phyloP scores from a whole-genome alignment of 192 early-diverging fungal species.

The Allomyces macrogynus region DNA sequence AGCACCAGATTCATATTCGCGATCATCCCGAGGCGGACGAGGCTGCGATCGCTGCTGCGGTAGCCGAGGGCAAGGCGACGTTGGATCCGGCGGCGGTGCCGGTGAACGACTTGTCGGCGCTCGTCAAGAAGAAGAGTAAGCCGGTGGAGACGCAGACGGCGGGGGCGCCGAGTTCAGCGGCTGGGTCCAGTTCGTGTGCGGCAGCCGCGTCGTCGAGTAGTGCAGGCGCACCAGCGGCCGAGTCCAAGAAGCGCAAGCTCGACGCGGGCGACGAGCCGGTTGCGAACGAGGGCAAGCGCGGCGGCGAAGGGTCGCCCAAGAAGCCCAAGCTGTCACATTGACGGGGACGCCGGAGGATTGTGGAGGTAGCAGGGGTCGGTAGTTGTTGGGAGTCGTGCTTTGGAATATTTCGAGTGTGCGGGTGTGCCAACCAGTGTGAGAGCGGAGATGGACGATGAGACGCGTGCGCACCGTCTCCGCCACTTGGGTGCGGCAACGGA shows the following conservation, averaged over 20 bases:
- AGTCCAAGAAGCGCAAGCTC: background rate
- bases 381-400: too few species aligned
- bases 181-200: background rate
- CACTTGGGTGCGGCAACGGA: too few species aligned
- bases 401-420: too few species aligned
- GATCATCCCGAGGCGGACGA: slow-evolving; percentile 3
- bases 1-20: background rate
- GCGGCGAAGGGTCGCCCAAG: too few species aligned
- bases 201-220: background rate
- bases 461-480: too few species aligned
- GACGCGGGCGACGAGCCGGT: background rate
- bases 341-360: too few species aligned
- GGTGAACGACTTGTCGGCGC: slow-evolving; percentile 11
- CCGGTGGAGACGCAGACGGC: background rate
- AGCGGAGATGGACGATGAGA: too few species aligned
- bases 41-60: background rate
- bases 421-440: too few species aligned
- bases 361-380: too few species aligned
- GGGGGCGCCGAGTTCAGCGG: background rate
- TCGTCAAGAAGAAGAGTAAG: slow-evolving; percentile 8
- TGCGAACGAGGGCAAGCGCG: too few species aligned
- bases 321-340: too few species aligned
- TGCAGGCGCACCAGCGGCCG: background rate
- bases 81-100: background rate
- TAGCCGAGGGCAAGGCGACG: too few species aligned